Evolutionary conservation across 2,329 filamentous ascomycete species (phyloP).

Genomic region (Pezicula rhizophila): DNA sequence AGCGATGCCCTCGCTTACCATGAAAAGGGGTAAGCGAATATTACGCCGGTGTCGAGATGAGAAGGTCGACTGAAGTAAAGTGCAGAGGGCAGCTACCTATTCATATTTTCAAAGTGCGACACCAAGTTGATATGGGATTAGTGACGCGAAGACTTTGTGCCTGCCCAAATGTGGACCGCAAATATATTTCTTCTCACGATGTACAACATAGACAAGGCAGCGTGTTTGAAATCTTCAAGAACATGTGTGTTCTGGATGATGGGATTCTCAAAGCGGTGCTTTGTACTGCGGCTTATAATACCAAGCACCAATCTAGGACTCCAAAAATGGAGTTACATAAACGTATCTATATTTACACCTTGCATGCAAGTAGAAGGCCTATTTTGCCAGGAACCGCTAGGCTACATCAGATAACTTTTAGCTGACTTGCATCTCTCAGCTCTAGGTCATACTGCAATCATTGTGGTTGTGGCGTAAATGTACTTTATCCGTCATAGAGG

Average conservation of each 20-base stretch:
- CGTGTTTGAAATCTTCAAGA: not conserved
- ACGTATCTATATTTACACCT: not conserved
- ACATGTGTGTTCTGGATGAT: not conserved
- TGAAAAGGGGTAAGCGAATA: not conserved
- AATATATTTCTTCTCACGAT: not conserved
- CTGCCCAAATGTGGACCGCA: not conserved
- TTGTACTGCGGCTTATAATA: not conserved
- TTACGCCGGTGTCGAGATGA: not conserved
- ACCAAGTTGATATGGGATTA: not conserved
- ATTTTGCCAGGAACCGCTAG: not conserved
- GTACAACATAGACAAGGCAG: not conserved
- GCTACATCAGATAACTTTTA: not conserved
- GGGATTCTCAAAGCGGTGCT: not conserved
- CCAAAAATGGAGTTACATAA: not conserved
- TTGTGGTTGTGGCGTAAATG: not conserved
- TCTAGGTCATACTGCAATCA: not conserved
- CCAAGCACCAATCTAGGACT: not conserved
- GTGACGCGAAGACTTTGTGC: not conserved
- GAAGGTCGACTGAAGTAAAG: not conserved
- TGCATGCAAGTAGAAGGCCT: not conserved
- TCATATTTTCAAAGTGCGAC: not conserved
- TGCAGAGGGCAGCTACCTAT: not conserved
- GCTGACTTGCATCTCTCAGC: not conserved
- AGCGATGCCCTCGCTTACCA: not conserved
- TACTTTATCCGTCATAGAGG: not conserved